A percentile compares a stretch with the other conserved stretches of the same genome.
These are phyloP conservation scores for Podospora pseudoanserina DNA, from an alignment of 495 filamentous ascomycete genomes.

Conservation along the genomic window DNA sequence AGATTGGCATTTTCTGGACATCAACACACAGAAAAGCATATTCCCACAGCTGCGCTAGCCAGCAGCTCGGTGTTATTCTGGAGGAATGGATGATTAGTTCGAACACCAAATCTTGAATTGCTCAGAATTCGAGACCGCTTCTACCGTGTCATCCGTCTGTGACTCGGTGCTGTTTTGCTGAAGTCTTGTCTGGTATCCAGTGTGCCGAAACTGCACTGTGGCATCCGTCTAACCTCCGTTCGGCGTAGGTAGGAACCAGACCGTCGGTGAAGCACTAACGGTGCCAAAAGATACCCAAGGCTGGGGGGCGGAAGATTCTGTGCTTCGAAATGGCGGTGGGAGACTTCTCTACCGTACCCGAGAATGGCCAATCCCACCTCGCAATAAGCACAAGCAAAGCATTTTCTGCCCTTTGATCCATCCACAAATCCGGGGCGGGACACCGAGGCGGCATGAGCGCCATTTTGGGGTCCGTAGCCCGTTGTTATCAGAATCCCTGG, in stretches of 20 bases:
- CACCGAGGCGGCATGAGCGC: constrained; percentile 22
- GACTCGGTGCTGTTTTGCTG: not conserved
- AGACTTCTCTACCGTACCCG: not conserved
- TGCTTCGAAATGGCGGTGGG: constrained; percentile 21
- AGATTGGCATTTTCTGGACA: not conserved
- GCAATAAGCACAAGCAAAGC: constrained; percentile 13
- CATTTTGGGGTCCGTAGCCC: constrained; percentile 23
- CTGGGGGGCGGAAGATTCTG: not conserved
- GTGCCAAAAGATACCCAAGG: constrained; percentile 12
- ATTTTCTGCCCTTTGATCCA: not conserved
- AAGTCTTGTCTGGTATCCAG: not conserved
- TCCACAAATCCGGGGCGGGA: constrained; percentile 28
- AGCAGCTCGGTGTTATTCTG: not conserved
- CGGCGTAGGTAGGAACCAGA: constrained; percentile 4
- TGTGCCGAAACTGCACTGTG: not conserved
- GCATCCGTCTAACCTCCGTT: not conserved
- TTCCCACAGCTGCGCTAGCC: not conserved
- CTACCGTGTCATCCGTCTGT: not conserved
- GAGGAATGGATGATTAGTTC: not conserved
- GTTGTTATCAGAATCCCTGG: constrained; percentile 25
- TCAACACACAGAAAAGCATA: not conserved
- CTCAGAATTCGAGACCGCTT: not conserved
- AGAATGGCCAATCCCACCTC: constrained; percentile 12
- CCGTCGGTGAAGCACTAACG: constrained; percentile 10
- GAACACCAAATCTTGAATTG: not conserved